These are phyloP conservation scores for Talaromyces sp. DNA, from an alignment of 2,329 filamentous ascomycete species.

Conservation along the genomic window DNA sequence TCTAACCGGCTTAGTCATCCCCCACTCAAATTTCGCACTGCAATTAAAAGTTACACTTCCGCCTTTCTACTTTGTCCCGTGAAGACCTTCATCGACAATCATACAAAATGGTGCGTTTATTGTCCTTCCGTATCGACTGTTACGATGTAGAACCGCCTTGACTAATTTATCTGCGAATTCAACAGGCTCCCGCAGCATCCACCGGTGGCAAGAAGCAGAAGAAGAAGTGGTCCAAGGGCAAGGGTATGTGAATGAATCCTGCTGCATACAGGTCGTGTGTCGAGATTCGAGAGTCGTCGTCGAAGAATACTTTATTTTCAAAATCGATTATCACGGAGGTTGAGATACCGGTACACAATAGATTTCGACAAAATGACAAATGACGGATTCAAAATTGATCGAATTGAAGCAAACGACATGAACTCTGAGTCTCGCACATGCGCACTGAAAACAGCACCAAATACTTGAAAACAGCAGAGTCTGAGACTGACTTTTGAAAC, in stretches of 20 bases:
- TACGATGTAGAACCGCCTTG: conserved; percentile 7
- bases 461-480: background rate
- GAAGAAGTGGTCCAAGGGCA: conserved; percentile 59
- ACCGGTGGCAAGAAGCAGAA: conserved; percentile 52
- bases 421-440: conserved; percentile 3
- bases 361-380: background rate
- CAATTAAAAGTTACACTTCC: conserved; percentile 29
- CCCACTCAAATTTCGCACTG: conserved; percentile 39
- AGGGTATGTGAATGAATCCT: conserved; percentile 44
- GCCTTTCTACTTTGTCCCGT: conserved; percentile 29
- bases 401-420: background rate
- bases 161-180: conserved; percentile 18
- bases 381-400: background rate
- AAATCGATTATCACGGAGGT: too few species aligned
- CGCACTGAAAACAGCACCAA: background rate
- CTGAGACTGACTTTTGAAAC: conserved; percentile 3
- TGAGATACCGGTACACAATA: background rate
- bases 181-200: conserved; percentile 47
- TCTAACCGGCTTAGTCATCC: conserved; percentile 29
- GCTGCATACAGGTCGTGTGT: conserved; percentile 18
- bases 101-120: conserved; percentile 37
- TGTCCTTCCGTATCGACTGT: background rate
- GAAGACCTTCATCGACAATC: conserved; percentile 34
- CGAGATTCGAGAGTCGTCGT: conserved; percentile 2
- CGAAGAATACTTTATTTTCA: too few species aligned